These are phyloP conservation scores for Magnaporthiopsis poae DNA, from an alignment of 2,329 filamentous ascomycete genomes.

Conservation along the genomic window DNA sequence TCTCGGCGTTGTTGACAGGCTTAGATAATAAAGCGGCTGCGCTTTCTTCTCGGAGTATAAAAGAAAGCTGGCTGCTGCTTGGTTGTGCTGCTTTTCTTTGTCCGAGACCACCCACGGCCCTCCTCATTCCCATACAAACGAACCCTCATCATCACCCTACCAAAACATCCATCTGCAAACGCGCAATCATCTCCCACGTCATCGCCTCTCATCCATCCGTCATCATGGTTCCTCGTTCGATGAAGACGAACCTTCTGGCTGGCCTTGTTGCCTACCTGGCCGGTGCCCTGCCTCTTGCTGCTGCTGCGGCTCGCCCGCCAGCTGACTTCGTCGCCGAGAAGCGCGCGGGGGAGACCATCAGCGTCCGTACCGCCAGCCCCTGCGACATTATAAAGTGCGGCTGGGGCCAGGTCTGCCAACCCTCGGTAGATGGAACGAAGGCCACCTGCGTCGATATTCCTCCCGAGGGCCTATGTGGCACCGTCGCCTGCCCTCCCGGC, in stretches of 20 bases:
- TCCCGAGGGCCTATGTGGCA: slow-evolving; percentile 10
- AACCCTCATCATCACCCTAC: no score
- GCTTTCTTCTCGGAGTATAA: background rate
- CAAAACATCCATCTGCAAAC: background rate
- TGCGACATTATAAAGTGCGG: background rate
- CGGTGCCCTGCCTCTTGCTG: background rate
- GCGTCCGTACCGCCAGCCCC: background rate
- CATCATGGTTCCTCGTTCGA: background rate
- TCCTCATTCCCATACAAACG: background rate
- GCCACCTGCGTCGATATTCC: background rate
- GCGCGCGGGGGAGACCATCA: background rate
- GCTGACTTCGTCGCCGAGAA: background rate
- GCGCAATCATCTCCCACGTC: background rate
- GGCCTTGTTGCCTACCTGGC: background rate
- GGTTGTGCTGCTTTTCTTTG: background rate
- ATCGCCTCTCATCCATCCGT: no score
- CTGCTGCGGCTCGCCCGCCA: no score
- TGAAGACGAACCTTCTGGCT: background rate
- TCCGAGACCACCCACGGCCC: background rate
- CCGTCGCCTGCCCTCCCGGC: slow-evolving; percentile 12
- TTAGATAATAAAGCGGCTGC: background rate
- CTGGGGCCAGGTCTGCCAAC: background rate
- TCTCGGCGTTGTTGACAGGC: background rate
- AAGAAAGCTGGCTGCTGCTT: background rate
- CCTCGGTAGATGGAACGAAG: background rate